These are phyloP conservation scores for Sambucus nigra DNA, from an alignment of 129 eudicot genomes.

Conservation along the genomic window DNA sequence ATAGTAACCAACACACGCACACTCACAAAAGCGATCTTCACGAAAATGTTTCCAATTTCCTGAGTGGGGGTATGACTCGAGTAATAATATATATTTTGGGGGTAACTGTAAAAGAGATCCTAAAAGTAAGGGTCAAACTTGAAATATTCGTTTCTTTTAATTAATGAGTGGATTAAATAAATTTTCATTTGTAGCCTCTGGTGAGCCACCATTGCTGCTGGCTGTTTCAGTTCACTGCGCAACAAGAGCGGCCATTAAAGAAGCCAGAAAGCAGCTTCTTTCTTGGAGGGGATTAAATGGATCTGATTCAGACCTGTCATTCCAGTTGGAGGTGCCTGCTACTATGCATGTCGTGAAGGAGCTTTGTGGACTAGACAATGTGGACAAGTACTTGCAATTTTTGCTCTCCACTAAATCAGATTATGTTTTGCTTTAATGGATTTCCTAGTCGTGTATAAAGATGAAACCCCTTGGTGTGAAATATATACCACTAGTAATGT, in stretches of 20 bases:
- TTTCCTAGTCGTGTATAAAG: no score
- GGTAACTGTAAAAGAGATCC: no score
- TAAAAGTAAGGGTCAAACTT: not conserved
- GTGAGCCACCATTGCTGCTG: slow-evolving; percentile 89
- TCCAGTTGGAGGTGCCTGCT: slow-evolving; percentile 87
- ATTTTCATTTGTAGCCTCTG: slow-evolving; percentile 49
- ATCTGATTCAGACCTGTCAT: slow-evolving; percentile 12
- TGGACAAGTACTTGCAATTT: slow-evolving; percentile 48
- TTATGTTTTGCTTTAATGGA: no score
- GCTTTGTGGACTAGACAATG: slow-evolving; percentile 63
- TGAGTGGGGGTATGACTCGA: no score
- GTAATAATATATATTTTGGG: no score
- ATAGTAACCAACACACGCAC: no score
- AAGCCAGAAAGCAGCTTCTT: slow-evolving; percentile 55
- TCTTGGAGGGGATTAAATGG: slow-evolving; percentile 48
- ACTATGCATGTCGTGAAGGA: slow-evolving; percentile 81
- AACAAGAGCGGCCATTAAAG: slow-evolving; percentile 77
- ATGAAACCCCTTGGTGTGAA: no score
- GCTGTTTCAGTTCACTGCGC: slow-evolving; percentile 90
- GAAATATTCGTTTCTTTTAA: not conserved
- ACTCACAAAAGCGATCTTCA: no score
- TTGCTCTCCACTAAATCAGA: slow-evolving; percentile 28
- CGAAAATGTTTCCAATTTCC: no score
- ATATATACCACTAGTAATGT: no score
- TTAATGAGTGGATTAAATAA: not conserved